Evolutionary conservation across 192 early-diverging fungal species (phyloP).

Genomic region (Podila horticola): DNA sequence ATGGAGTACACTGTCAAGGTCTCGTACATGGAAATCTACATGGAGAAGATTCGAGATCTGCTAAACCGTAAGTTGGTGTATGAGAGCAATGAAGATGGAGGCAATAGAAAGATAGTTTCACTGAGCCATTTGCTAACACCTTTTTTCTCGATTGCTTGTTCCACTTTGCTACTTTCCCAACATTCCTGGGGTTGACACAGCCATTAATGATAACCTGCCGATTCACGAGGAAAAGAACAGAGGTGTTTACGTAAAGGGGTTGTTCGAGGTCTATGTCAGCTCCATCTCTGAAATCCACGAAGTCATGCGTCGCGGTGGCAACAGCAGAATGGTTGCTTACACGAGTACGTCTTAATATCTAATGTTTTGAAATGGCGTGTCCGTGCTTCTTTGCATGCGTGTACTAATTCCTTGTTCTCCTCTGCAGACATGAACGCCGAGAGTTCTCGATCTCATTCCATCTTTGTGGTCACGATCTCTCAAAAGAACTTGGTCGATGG

Average conservation of each 20-base stretch:
- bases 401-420: neutral
- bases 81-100: neutral
- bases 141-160: constrained; percentile 4
- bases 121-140: too few relatives aligned
- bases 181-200: constrained; percentile 49
- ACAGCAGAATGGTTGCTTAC: constrained; percentile 86
- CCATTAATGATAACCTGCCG: constrained; percentile 88
- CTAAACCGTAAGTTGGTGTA: constrained; percentile 75
- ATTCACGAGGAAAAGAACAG: constrained; percentile 97
- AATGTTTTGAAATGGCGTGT: neutral
- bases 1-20: constrained; percentile 99
- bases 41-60: constrained; percentile 98
- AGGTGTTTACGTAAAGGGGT: constrained; percentile 98
- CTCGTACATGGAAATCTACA: constrained; percentile 99
- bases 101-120: too few relatives aligned
- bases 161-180: neutral
- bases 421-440: constrained; percentile 96
- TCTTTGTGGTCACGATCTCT: constrained; percentile 95
- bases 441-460: constrained; percentile 97
- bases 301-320: constrained; percentile 94
- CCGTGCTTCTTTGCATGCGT: too few relatives aligned
- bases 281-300: constrained; percentile 96
- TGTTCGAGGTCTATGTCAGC: constrained; percentile 97
- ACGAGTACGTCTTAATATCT: constrained; percentile 75
- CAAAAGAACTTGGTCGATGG: constrained; percentile 95